Evolutionary conservation across 345 rosid genomes (phyloP), one percentile per base, ranked within the genome.

Genomic region (Populus simonii): DNA sequence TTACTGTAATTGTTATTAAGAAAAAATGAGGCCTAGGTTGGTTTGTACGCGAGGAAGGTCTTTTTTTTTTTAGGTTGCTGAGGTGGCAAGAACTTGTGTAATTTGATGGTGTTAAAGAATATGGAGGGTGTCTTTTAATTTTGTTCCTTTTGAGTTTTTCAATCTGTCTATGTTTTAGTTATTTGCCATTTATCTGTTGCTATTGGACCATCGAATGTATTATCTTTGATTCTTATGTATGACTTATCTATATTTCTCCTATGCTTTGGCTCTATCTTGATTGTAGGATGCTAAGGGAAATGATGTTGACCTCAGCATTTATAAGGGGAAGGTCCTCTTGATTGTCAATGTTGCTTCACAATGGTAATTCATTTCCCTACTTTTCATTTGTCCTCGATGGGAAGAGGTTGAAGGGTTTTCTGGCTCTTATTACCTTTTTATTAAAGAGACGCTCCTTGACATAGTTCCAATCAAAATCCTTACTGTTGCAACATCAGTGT

Each of bases 341-440:
- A 87, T 96, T 73, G 97, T 96, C 85, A 96, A 96, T 81, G 99
- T 96, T 77, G 99, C 99, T 77, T 96, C 99, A 6, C 94, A 93
- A 75, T 96, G 98, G 99, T 96, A 81, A n/a, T 25, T 61, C 53
- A 22, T 29, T 20, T 73, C 63, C 41, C 59, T 43, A 33, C 5
- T 29, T 65, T 43, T 38, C 70, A 68, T 62, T 67, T 67, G 15
- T 71, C 53, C 18, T 72, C 72, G 33, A 10, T 5, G 27, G 15
- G 22, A 8, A 74, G 13, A 70, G 18, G 12, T 36, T 9, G 43
- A 45, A 15, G 31, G 66, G 70, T 15, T 29, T 71, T 61, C 27
- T 76, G 7, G 23, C 1, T 25, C 25, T 4, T 59, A 59, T 59
- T 23, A 23, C 57, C n/a, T 18, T 25, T 38, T 31, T 11, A n/a